Evolutionary conservation across 2,329 filamentous ascomycete species (phyloP).

Genomic region (Alternaria angustiovoidea): DNA sequence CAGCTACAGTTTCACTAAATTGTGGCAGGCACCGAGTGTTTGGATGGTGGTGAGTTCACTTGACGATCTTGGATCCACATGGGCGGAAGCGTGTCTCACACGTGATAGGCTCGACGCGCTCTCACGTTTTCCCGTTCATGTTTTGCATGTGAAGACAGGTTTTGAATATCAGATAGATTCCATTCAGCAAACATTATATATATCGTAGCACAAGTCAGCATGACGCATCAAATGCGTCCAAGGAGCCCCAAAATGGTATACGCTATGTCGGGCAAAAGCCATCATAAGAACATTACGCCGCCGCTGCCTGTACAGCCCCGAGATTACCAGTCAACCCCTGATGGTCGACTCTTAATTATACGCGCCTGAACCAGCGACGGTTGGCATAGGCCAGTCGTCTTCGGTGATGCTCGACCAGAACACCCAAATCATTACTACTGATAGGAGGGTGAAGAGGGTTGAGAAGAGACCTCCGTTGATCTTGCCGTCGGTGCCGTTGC

Average conservation of each 20-base stretch:
- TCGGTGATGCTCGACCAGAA: slow-evolving; percentile 99
- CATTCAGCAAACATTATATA: slow-evolving; percentile 45
- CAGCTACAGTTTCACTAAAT: slow-evolving; percentile 5
- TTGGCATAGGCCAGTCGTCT: slow-evolving; percentile 86
- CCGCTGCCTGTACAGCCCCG: slow-evolving; percentile 31
- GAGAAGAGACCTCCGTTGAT: slow-evolving; percentile 95
- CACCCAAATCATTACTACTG: slow-evolving; percentile 84
- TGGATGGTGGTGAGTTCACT: slow-evolving; percentile 16
- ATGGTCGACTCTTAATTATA: slow-evolving; percentile 42
- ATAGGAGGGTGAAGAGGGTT: slow-evolving; percentile 86
- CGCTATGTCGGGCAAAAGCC: slow-evolving; percentile 47
- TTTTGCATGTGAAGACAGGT: slow-evolving; percentile 22
- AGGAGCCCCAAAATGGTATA: slow-evolving; percentile 48
- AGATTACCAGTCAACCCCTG: slow-evolving; percentile 20
- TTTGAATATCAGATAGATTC: slow-evolving; percentile 9
- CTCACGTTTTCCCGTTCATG: slow-evolving; percentile 17
- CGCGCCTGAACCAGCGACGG: slow-evolving; percentile 48
- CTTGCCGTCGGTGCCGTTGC: slow-evolving; percentile 79
- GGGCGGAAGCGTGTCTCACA: slow-evolving; percentile 20
- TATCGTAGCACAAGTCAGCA: slow-evolving; percentile 41
- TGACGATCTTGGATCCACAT: slow-evolving; percentile 11
- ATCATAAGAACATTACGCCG: slow-evolving; percentile 49
- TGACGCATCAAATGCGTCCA: slow-evolving; percentile 36
- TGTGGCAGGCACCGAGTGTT: slow-evolving; percentile 1
- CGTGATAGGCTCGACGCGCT: slow-evolving; percentile 31